These are phyloP conservation scores for Xylariaceae sp. DNA, from an alignment of 2,329 filamentous ascomycete species.

Conservation along the genomic window DNA sequence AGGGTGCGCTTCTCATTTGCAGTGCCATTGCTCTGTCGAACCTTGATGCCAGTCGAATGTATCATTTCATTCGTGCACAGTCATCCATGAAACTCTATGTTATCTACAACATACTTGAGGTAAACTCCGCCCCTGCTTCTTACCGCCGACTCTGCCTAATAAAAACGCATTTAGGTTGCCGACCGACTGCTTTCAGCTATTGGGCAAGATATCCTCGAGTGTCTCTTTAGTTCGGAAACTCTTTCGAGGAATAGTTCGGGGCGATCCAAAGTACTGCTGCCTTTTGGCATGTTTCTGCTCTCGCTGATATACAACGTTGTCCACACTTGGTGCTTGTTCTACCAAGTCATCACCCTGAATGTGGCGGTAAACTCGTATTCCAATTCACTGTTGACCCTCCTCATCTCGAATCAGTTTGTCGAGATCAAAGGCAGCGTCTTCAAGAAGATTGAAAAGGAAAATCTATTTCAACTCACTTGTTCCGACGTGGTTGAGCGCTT, in stretches of 20 bases:
- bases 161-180: slow-evolving; percentile 48
- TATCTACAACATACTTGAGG: slow-evolving; percentile 95
- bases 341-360: slow-evolving; percentile 95
- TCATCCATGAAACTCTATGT: slow-evolving; percentile 98
- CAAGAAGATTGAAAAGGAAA: slow-evolving; percentile 98
- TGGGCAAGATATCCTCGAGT: slow-evolving; percentile 94
- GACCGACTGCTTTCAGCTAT: slow-evolving; percentile 86
- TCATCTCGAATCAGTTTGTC: slow-evolving; percentile 97
- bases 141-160: background rate
- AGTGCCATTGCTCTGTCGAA: slow-evolving; percentile 82
- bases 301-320: slow-evolving; percentile 82
- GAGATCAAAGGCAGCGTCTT: slow-evolving; percentile 98
- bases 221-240: slow-evolving; percentile 87
- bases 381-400: slow-evolving; percentile 83
- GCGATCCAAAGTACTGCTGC: slow-evolving; percentile 82
- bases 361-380: slow-evolving; percentile 98
- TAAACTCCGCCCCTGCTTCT: slow-evolving; percentile 29
- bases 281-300: slow-evolving; percentile 85
- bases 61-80: slow-evolving; percentile 93
- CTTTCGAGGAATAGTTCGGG: slow-evolving; percentile 82
- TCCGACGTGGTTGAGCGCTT: slow-evolving; percentile 96
- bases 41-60: slow-evolving; percentile 95
- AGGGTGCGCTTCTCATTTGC: slow-evolving; percentile 79
- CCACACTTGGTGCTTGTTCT: slow-evolving; percentile 85
- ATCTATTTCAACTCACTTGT: slow-evolving; percentile 91